A percentile compares a stretch with the other conserved stretches of the same genome.
Conservation (phyloP, 1,284 basidiomycete genomes). For the Apiotrichum sp. region DNA sequence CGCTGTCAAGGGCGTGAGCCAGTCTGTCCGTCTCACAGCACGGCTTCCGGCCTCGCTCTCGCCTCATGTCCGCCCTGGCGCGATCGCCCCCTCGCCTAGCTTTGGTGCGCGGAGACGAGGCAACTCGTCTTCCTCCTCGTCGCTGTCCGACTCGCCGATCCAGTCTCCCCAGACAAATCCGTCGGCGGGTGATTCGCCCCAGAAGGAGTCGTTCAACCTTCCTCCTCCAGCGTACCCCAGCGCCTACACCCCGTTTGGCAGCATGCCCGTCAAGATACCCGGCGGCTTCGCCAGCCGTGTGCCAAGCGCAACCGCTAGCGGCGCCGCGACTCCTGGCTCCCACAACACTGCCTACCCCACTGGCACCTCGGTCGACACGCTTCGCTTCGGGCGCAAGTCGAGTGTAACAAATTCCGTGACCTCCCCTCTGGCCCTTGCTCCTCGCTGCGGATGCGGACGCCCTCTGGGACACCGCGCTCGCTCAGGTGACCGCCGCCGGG, state of each 20-base stretch:
- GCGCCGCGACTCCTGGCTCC: conserved; percentile 12
- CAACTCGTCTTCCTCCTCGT: conserved; percentile 31
- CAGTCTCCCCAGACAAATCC: conserved; percentile 39
- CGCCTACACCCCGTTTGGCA: conserved; percentile 20
- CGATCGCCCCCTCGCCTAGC: conserved; percentile 32
- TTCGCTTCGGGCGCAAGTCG: conserved; percentile 42
- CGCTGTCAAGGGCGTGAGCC: conserved; percentile 15
- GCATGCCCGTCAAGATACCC: conserved; percentile 41
- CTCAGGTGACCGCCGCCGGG: conserved; percentile 8
- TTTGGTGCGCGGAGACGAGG: conserved; percentile 22
- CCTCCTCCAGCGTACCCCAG: conserved; percentile 40
- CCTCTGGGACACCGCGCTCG: conserved; percentile 30
- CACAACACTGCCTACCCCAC: neutral
- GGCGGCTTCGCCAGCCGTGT: conserved; percentile 12
- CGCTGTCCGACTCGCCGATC: conserved; percentile 36
- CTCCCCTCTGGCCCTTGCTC: conserved; percentile 38
- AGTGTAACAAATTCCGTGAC: conserved; percentile 38
- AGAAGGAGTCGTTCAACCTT: conserved; percentile 38
- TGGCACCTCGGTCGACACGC: conserved; percentile 38
- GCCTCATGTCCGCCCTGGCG: conserved; percentile 30
- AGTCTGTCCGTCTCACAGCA: conserved; percentile 31
- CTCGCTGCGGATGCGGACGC: conserved; percentile 41
- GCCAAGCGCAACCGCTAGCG: conserved; percentile 6
- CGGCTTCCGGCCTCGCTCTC: conserved; percentile 34
- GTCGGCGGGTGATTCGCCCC: conserved; percentile 32